Evolutionary conservation across 2,329 filamentous ascomycete genomes (phyloP), one percentile per base, ranked within the genome.

Genomic region (Cordyceps farinosa): DNA sequence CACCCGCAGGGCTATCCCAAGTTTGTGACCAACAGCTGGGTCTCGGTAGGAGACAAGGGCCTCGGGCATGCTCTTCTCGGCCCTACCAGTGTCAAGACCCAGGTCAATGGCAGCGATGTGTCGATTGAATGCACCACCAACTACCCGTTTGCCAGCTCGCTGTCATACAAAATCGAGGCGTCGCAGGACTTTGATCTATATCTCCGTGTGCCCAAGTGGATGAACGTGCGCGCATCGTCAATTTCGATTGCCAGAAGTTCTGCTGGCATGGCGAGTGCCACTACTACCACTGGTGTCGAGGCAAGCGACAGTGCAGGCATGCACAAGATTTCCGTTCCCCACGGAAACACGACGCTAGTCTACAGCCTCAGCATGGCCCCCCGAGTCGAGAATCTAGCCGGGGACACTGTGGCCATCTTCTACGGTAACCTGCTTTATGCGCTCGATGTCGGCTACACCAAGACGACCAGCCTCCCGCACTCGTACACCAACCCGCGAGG

Each of bases 1-100:
- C 82, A 85, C 66, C 80, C 78, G 1, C 82, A 85, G 67, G 84
- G 80, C 9, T 84, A 80, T 65, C 82, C 84, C 0, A 86, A 86
- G 66, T 85, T 82, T 62, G 69, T 82, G 69, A 70, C 80, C 10
- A 75, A 78, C 62, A 78, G 78, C 64, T 86, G 77, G 71, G 77
- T 80, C 6, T 69, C 67, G 10, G 70, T 76, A 3, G 79, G 77
- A 3, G 67, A 73, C 3, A 72, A 74, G n/a, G 80, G 79, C 3
- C 67, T 86, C 15, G 80, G 76, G 1, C 83, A 86, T 68, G 76
- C 77, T 0, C 71, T 86, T 1, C 78, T 86, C 3, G 73, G 77
- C 8, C 82, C 84, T 1, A 76, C 74, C 3, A 73, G 68, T 0
- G 76, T 81, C 7, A 71, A 69, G 3, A 78, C 79, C 3, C 73